Base-by-base conservation (phyloP, 495 filamentous ascomycete genomes). In the Talaromyces nanjingensis region DNA sequence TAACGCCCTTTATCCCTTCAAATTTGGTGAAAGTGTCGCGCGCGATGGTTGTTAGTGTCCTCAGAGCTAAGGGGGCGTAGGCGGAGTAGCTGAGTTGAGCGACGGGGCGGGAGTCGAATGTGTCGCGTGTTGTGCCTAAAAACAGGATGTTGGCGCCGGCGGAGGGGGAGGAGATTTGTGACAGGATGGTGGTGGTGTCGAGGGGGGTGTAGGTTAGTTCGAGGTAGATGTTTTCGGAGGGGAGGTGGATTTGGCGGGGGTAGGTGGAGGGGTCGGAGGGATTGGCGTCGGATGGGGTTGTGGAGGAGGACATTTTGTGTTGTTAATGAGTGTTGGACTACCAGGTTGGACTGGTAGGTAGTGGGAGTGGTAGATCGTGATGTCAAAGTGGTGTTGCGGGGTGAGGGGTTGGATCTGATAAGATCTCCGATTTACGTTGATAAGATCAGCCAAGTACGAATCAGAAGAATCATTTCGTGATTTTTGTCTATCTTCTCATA, bases 61-160 rank as follows among this genome's bases (percentile, higher is more conserved):
- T 83, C 9, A 98, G 79, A 6, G 92, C 91, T 0, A 90, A 84
- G 0, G 87, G 83, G 4, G 81, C 75, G 74, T 98, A 98, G n/a
- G 90, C 81, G 3, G 87, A 88, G 77, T 98, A 98, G 58, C 86
- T 80, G 3, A 98, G 87, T 45, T 89, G 83, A 2, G 84, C 80
- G 64, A 98, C 94, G 12, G 89, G 76, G 64, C 89, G 88, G 62
- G 76, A 77, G 53, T 82, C 80, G 77, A 97, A 97, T 71, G 85
- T 88, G 74, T 97, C 86, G 52, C 94, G 84, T 9, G 94, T 98
- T 22, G 93, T 97, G 57, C 94, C 93, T 78, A 78, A 72, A 76
- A 98, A 98, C 33, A 97, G 73, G 22, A 96, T 88, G 53, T 96
- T 90, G 52, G 93, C 93, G 33, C 93, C 93, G 8, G 93, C 93